Evolutionary conservation across 345 rosid genomes (phyloP), one percentile per base, ranked within the genome.

Genomic region (Euphorbia lathyris): DNA sequence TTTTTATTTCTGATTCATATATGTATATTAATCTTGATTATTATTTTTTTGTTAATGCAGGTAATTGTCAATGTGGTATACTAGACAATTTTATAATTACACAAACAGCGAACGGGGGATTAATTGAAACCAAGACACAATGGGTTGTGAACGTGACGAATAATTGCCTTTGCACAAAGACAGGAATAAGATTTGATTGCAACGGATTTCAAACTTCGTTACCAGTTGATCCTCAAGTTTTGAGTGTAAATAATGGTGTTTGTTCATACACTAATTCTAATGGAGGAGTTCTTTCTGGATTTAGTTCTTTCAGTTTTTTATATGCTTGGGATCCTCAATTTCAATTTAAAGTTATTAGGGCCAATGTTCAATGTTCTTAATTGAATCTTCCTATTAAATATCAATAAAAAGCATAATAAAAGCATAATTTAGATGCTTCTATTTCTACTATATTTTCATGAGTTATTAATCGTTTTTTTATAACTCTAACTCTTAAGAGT

Each of bases 261-360:
- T 61, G 65, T n/a, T 1, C 34, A 22, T 9, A 27, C 9, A 58
- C 3, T 7, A n/a, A n/a, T n/a, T n/a, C n/a, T n/a, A 34, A 61
- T 61, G 47, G 22, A 61, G 48, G 14, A 19, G 5, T 10, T 34
- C 27, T 34, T 9, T 14, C 34, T n/a, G 65, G 26, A 8, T 61
- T 7, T n/a, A 42, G 34, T 10, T 61, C 65, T n/a, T 34, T 61
- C 48, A 61, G 5, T 36, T 61, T 61, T 23, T 19, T 47, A 3
- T 61, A 61, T 61, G 48, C 48, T 9, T 61, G 47, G 65, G 27
- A 61, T 61, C 22, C 45, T 34, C 48, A 19, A 19, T 38, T 61
- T 61, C 26, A 34, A 0, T 34, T 38, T 20, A 61, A 9, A 4
- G 47, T 12, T 0, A 9, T 19, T 1, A 25, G 22, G 3, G 22